Evolutionary conservation across 2,329 filamentous ascomycete genomes (phyloP), one percentile per base, ranked within the genome.

Genomic region (Alternaria sp.): DNA sequence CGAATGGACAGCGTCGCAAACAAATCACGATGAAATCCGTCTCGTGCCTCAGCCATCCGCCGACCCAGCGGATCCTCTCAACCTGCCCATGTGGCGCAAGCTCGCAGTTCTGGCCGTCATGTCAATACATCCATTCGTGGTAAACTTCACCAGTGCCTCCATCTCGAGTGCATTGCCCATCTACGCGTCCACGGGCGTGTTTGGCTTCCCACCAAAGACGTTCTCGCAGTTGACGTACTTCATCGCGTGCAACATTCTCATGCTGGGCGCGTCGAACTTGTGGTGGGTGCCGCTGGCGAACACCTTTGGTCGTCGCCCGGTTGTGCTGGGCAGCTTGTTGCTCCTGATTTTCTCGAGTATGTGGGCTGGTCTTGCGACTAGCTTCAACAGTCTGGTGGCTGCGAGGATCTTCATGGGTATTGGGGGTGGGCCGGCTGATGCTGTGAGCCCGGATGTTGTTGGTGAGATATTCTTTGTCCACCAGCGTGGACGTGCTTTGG

Each of bases 381-480:
- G 62, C 28, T 82, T 79, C 47, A 58, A 72, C 4, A 79, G 78
- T 55, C 68, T 83, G 6, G 66, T 83, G 4, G 80, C 71, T 4
- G 81, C 79, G 20, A 73, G 81, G 20, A 41, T 77, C 1, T 69
- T 83, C 30, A 81, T 81, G 68, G 81, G 80, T 3, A 70, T 79
- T 44, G 77, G 76, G 15, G 73, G 75, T 30, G 77, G 76, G 2
- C 74, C 79, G 5, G 77, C 79, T 8, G 80, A 82, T 66, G 79
- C 79, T 15, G 72, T 82, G 15, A 76, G 80, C 9, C 80, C 81
- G 7, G 79, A 79, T 66, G 75, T 81, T 10, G 74, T 82, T 10
- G 81, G 80, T 1, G 80, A 82, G 56, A 73, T 81, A 3, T 82
- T 82, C 67, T 83, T 82, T 58, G 75, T 82, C 23, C 81, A 82